phyloP scores from a whole-genome alignment of 176 grass and related monocot genomes.

The Oryza nivara region DNA sequence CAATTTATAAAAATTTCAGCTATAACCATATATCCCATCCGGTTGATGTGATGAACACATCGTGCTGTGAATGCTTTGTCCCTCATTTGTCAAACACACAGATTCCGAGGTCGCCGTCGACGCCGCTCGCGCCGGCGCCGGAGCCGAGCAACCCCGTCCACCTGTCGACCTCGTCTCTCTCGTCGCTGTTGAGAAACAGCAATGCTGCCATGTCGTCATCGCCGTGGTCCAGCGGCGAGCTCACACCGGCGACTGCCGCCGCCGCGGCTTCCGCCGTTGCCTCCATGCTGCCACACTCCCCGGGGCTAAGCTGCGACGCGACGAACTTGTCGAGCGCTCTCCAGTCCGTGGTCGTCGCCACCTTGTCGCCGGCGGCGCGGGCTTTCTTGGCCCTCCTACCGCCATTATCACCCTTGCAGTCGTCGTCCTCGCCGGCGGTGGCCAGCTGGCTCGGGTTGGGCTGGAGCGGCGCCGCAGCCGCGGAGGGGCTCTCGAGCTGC shows the following conservation, averaged over 20 bases:
- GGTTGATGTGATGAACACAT: background rate
- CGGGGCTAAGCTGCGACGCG: slow-evolving; percentile 74
- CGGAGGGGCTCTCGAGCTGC: slow-evolving; percentile 73
- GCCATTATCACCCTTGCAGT: background rate
- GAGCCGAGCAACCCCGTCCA: slow-evolving; percentile 51
- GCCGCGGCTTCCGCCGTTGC: background rate
- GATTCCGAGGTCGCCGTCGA: slow-evolving; percentile 54
- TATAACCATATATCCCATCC: slow-evolving; percentile 51
- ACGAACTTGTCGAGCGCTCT: slow-evolving; percentile 79
- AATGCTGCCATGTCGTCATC: slow-evolving; percentile 58
- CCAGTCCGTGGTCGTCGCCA: slow-evolving; percentile 65
- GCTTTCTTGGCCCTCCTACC: slow-evolving; percentile 42
- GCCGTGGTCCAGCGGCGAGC: slow-evolving; percentile 40
- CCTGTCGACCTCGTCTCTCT: slow-evolving; percentile 54
- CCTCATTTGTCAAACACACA: slow-evolving; percentile 58
- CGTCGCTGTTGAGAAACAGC: slow-evolving; percentile 58
- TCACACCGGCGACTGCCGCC: background rate
- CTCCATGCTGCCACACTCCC: slow-evolving; percentile 32
- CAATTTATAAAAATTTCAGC: slow-evolving; percentile 46
- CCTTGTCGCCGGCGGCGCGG: background rate
- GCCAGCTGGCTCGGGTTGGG: slow-evolving; percentile 20
- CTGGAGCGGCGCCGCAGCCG: slow-evolving; percentile 29
- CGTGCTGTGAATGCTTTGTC: slow-evolving; percentile 1
- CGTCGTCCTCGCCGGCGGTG: slow-evolving; percentile 25
- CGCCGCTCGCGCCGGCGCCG: slow-evolving; percentile 11